Evolutionary conservation across 495 filamentous ascomycete species (phyloP).

Genomic region (Xylaria castorea): DNA sequence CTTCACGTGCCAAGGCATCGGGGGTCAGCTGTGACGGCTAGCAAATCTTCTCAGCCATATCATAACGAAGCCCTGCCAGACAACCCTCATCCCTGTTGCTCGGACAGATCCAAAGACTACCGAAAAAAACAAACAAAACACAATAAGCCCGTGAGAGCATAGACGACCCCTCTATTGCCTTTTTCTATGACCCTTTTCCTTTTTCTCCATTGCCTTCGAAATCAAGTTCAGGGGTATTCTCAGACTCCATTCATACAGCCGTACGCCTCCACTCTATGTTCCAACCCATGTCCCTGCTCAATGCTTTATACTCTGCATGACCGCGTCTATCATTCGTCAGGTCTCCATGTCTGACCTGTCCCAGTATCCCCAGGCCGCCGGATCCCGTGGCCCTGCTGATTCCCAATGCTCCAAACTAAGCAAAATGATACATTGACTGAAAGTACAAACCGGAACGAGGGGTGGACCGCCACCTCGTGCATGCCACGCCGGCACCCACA

Average conservation of each 20-base stretch:
- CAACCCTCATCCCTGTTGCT: constrained; percentile 15
- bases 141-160: constrained; percentile 24
- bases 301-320: constrained; percentile 27
- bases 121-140: constrained; percentile 17
- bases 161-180: constrained; percentile 28
- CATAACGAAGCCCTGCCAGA: constrained; percentile 5
- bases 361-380: constrained; percentile 17
- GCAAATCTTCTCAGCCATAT: neutral
- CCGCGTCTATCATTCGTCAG: constrained; percentile 33
- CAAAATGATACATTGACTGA: constrained; percentile 27
- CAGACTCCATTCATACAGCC: constrained; percentile 43
- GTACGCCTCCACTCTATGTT: constrained; percentile 36
- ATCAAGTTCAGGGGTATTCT: constrained; percentile 40
- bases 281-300: constrained; percentile 34
- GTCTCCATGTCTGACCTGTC: constrained; percentile 27
- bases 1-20: constrained; percentile 16
- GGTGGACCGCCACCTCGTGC: constrained; percentile 24
- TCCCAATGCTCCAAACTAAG: constrained; percentile 27
- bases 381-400: constrained; percentile 24
- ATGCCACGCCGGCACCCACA: constrained; percentile 24
- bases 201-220: constrained; percentile 30
- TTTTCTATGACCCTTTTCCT: constrained; percentile 39
- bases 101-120: neutral
- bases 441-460: constrained; percentile 17
- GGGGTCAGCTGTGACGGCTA: constrained; percentile 8